Percentiles rank a stretch among this genome's conserved stretches.
These are phyloP conservation scores for Ganoderma meredithae DNA, from an alignment of 1,284 basidiomycete species.

Conservation along the genomic window DNA sequence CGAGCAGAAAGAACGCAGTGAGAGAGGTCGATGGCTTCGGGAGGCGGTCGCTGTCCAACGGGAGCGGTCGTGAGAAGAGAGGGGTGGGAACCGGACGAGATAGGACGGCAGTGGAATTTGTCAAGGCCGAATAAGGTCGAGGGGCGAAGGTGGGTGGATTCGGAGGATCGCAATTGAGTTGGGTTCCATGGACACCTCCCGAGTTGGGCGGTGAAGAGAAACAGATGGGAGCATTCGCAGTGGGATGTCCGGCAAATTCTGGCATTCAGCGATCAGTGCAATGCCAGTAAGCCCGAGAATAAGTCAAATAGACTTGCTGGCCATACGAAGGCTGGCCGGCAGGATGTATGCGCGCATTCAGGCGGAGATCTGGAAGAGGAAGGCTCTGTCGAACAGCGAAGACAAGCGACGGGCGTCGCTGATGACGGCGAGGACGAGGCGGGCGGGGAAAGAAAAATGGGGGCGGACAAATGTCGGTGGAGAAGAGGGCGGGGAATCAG, in stretches of 20 bases:
- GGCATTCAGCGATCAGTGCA: conserved; percentile 5
- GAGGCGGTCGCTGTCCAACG: conserved; percentile 16
- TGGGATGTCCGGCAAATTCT: conserved; percentile 29
- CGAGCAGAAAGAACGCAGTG: conserved; percentile 6
- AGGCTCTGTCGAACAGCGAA: background rate
- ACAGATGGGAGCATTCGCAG: conserved; percentile 30
- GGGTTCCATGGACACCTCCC: conserved; percentile 20
- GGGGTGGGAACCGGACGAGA: conserved; percentile 23
- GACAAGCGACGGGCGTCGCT: background rate
- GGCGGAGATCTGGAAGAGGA: background rate
- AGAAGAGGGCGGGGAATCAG: conserved; percentile 11
- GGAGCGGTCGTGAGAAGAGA: conserved; percentile 17
- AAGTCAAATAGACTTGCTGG: conserved; percentile 16
- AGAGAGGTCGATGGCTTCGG: conserved; percentile 17
- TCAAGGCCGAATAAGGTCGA: conserved; percentile 12
- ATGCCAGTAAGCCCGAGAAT: conserved; percentile 18
- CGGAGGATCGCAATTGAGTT: conserved; percentile 29
- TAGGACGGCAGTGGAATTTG: conserved; percentile 24
- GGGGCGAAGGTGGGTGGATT: conserved; percentile 19
- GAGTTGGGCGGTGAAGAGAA: conserved; percentile 24
- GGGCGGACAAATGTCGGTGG: conserved; percentile 29
- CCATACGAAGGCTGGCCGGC: conserved; percentile 5
- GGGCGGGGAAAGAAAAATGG: conserved; percentile 2
- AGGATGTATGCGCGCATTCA: conserved; percentile 14
- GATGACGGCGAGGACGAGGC: background rate